A percentile compares a stretch with the other conserved stretches of the same genome.
Evolutionary conservation across 306 rosid genomes (phyloP).

Genomic region (Prunus davidiana): DNA sequence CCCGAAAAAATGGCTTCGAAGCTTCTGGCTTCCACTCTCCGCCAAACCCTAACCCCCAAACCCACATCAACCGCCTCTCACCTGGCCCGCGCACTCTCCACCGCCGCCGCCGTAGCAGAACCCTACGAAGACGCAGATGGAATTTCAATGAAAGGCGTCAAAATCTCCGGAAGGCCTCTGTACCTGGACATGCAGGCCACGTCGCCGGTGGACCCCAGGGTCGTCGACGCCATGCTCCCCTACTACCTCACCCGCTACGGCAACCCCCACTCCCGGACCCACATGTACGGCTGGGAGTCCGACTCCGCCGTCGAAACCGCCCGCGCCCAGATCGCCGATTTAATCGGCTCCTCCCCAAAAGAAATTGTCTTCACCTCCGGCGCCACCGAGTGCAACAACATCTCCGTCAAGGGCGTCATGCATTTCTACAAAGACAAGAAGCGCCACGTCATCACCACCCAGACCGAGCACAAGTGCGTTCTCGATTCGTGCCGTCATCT

Average conservation of each 20-base stretch:
- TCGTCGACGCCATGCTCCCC: conserved; percentile 92
- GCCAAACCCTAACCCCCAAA: conserved; percentile 27
- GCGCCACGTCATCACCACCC: conserved; percentile 75
- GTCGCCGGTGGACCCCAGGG: conserved; percentile 86
- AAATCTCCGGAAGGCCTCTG: conserved; percentile 73
- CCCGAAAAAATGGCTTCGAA: conserved; percentile 49
- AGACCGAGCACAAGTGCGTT: conserved; percentile 97
- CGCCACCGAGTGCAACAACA: conserved; percentile 85
- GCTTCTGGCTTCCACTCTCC: conserved; percentile 51
- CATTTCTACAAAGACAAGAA: conserved; percentile 84
- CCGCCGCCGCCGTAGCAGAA: conserved; percentile 39
- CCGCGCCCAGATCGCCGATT: conserved; percentile 69
- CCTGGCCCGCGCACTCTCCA: conserved; percentile 18
- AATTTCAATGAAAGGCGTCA: conserved; percentile 71
- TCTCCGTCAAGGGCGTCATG: conserved; percentile 79
- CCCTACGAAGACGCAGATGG: conserved; percentile 44
- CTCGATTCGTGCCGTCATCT: conserved; percentile 90
- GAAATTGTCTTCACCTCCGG: conserved; percentile 89
- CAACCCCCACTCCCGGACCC: conserved; percentile 93
- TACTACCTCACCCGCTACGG: conserved; percentile 64
- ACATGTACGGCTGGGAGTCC: conserved; percentile 92
- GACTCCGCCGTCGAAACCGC: conserved; percentile 83
- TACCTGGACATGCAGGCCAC: conserved; percentile 92
- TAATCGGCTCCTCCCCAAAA: conserved; percentile 73
- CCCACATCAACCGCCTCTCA: conserved; percentile 13